Base-by-base conservation (phyloP, 768 basidiomycete genomes). In the Boletellus sp. region DNA sequence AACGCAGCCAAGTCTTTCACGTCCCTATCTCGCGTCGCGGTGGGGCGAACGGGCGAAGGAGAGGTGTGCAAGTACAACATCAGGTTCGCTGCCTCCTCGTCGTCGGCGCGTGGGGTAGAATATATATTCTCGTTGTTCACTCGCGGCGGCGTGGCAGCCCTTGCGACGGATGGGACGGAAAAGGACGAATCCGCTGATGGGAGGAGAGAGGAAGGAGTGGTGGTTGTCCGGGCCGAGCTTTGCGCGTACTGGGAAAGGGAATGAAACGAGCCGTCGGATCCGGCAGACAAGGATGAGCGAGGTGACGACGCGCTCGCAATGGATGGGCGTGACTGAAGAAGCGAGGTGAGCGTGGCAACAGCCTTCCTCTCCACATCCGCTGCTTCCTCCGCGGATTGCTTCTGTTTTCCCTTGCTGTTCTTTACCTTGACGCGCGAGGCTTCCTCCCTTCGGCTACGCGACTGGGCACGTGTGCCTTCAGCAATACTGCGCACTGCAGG, bases 21-120 rank as follows among this genome's bases (percentile, higher is more conserved):
- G 36, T 81, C 79, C 24, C 51, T 61, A 22, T 69, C 64, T 33
- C 71, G 68, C 32, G 77, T 79, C 37, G 74, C 76, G 15, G 74
- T 68, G 19, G 78, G 77, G 35, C 88, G 81, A 17, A 76, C 87
- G 9, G 90, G 90, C 0, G 88, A 90, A 0, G 90, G 90, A 1
- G 87, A 90, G 6, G 89, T 90, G 36, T 90, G 90, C 44, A 93
- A 78, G 69, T 80, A 88, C 19, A 92, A 72, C 81, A 93, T 87
- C 38, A 91, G 69, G 61, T 89, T 87, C n/a, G 90, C 89, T 0
- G 90, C 90, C 60, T 92, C 90, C 32, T 68, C 66, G 53, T 81
- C 84, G 64, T 89, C 87, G 28, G 83, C 81, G 71, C 80, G 52
- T 75, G 76, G 50, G 61, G 78, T 62, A 73, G 79, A 37, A 72